Conservation (phyloP, 495 filamentous ascomycete species). For the Xylaria castorea region DNA sequence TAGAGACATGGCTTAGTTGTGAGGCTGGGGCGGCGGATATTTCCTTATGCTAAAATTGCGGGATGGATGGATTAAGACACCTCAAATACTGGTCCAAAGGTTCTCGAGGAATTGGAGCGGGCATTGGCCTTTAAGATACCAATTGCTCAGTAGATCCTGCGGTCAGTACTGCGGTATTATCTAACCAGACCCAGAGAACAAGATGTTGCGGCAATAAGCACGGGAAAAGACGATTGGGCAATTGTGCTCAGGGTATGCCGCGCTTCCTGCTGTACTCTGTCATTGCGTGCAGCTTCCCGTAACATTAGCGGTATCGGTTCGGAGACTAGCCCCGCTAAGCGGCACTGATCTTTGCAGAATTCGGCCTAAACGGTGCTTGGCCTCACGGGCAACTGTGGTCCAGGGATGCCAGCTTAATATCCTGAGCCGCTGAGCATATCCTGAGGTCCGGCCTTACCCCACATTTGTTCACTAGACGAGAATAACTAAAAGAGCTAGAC, state of each 20-base stretch:
- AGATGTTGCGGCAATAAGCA: conserved; percentile 6
- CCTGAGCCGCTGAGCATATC: neutral
- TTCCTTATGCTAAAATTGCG: neutral
- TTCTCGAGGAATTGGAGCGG: neutral
- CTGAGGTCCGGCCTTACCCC: conserved; percentile 9
- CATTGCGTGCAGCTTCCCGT: conserved; percentile 25
- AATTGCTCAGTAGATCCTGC: conserved; percentile 11
- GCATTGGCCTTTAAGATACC: conserved; percentile 10
- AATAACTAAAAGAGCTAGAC: neutral
- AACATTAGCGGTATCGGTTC: conserved; percentile 13
- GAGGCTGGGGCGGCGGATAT: neutral
- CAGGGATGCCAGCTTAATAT: neutral
- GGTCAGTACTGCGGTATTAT: neutral
- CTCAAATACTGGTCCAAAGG: neutral
- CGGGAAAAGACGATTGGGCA: neutral
- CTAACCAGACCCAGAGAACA: neutral
- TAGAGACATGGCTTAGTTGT: conserved; percentile 30
- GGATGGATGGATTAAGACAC: neutral
- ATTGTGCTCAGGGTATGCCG: neutral
- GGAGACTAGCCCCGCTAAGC: conserved; percentile 2
- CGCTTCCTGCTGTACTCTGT: neutral
- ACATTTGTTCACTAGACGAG: neutral
- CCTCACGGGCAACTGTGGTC: conserved; percentile 4
- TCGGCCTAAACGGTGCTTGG: neutral
- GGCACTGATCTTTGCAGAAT: conserved; percentile 20